phyloP scores from a whole-genome alignment of 1,284 basidiomycete genomes.

The Afroboletus lepidellus region DNA sequence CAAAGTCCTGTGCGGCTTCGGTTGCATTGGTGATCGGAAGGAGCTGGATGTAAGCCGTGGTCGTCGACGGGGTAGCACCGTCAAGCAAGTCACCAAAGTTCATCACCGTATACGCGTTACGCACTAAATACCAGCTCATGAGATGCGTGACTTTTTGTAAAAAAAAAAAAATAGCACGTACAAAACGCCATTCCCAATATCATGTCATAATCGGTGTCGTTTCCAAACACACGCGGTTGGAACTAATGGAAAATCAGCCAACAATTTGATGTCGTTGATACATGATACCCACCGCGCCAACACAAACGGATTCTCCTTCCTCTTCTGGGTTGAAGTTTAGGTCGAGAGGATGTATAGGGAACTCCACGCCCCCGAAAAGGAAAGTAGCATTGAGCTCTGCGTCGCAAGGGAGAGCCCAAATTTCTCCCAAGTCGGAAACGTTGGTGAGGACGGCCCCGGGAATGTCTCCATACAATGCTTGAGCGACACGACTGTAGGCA shows the following conservation, averaged over 20 bases:
- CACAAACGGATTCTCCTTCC: slow-evolving; percentile 34
- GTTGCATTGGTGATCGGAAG: slow-evolving; percentile 48
- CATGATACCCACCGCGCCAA: slow-evolving; percentile 44
- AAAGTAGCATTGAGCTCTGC: slow-evolving; percentile 63
- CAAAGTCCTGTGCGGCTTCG: slow-evolving; percentile 27
- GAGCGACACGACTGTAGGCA: slow-evolving; percentile 45
- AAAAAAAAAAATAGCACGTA: slow-evolving; percentile 29
- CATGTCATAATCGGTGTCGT: slow-evolving; percentile 37
- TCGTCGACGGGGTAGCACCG: slow-evolving; percentile 35
- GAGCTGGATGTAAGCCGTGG: slow-evolving; percentile 59
- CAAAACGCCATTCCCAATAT: slow-evolving; percentile 57
- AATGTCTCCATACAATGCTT: slow-evolving; percentile 55
- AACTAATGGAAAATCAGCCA: slow-evolving; percentile 40
- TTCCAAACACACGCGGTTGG: slow-evolving; percentile 39
- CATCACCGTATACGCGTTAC: slow-evolving; percentile 56
- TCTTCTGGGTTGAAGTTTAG: slow-evolving; percentile 13
- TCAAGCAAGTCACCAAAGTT: slow-evolving; percentile 59
- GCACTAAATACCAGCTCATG: slow-evolving; percentile 35
- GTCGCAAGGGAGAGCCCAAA: slow-evolving; percentile 60
- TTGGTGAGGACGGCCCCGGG: slow-evolving; percentile 48
- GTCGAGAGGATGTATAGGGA: slow-evolving; percentile 65
- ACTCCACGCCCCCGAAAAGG: slow-evolving; percentile 49
- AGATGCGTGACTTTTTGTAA: neutral
- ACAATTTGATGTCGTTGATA: neutral
- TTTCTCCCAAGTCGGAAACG: slow-evolving; percentile 43